Base-by-base conservation (phyloP, 345 rosid genomes). In the Ceriops zippeliana region DNA sequence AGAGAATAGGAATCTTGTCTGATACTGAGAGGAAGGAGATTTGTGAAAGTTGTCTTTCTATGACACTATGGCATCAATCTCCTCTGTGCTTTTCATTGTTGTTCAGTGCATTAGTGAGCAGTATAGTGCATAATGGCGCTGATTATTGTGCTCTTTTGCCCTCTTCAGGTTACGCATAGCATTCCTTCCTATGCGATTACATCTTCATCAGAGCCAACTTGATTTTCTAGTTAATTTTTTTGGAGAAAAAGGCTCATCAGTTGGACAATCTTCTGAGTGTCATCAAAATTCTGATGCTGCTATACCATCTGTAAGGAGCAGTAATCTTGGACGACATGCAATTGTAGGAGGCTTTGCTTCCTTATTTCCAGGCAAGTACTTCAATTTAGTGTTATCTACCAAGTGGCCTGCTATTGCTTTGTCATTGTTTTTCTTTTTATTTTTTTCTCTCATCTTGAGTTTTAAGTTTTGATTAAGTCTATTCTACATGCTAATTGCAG, bases 131-230 rank as follows among this genome's bases (percentile, higher is more conserved):
- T 56, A 24, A 24, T 11, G 49, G 52, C 46, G 69, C 60, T 66
- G 19, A 70, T 67, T 60, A 31, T 76, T 73, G 63, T 65, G 68
- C 62, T 20, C n/a, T 68, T 76, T 62, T 35, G 37, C 17, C 73
- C 22, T 46, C 65, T 79, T 27, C 88, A 95, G 98, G 84, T 84
- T 91, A 73, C 82, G 81, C 66, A 69, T 88, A 66, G 90, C 92
- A 38, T 74, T 90, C 66, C 92, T 91, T 78, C 98, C 99, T 76
- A 67, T 90, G 73, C 79, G 79, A 71, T 79, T 95, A 80, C 97
- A 90, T 80, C 93, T 95, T 79, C 98, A 91, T 83, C 99, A 95
- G 80, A 75, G 88, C 78, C 99, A 95, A 47, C 86, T 91, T 72
- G 98, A 95, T 77, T 95, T 95, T 79, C 91, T 95, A 65, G 78